Percentiles rank a stretch among this genome's conserved stretches.
Evolutionary conservation across 805 yeast genomes (phyloP).

Genomic region (Myxozyma mucilagina): DNA sequence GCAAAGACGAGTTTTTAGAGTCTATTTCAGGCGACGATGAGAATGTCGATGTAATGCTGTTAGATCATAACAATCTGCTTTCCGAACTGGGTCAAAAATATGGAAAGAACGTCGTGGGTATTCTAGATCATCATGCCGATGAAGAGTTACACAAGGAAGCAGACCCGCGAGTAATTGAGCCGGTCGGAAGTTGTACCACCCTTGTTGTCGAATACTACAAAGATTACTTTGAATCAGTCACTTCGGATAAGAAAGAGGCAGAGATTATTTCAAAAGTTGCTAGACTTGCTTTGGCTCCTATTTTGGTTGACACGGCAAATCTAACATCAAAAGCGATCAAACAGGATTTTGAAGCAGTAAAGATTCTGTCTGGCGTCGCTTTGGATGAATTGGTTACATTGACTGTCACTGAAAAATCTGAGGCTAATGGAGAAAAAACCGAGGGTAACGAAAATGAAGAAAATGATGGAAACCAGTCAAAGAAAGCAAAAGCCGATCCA

Average conservation of each 20-base stretch:
- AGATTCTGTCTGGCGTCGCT: constrained; percentile 39
- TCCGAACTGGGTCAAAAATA: constrained; percentile 45
- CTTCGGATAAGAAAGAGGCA: constrained; percentile 38
- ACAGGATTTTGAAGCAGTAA: constrained; percentile 53
- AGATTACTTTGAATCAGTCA: constrained; percentile 13
- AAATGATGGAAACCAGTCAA: background rate
- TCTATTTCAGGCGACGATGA: constrained; percentile 23
- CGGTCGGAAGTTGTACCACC: constrained; percentile 78
- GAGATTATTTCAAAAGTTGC: constrained; percentile 36
- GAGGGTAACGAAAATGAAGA: background rate
- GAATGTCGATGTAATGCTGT: constrained; percentile 54
- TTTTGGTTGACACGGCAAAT: constrained; percentile 73
- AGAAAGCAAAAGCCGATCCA: background rate
- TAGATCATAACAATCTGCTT: constrained; percentile 78
- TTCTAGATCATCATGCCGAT: constrained; percentile 90
- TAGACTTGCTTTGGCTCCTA: constrained; percentile 61
- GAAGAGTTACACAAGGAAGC: constrained; percentile 49
- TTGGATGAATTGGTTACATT: background rate
- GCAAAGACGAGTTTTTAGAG: constrained; percentile 62
- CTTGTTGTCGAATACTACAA: constrained; percentile 68
- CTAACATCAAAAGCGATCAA: constrained; percentile 54
- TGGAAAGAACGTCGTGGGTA: constrained; percentile 51
- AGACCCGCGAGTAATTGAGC: constrained; percentile 60
- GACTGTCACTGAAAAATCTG: background rate
- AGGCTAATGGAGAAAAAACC: background rate